Base-by-base conservation (phyloP, 345 rosid species). In the Lagerstroemia speciosa region DNA sequence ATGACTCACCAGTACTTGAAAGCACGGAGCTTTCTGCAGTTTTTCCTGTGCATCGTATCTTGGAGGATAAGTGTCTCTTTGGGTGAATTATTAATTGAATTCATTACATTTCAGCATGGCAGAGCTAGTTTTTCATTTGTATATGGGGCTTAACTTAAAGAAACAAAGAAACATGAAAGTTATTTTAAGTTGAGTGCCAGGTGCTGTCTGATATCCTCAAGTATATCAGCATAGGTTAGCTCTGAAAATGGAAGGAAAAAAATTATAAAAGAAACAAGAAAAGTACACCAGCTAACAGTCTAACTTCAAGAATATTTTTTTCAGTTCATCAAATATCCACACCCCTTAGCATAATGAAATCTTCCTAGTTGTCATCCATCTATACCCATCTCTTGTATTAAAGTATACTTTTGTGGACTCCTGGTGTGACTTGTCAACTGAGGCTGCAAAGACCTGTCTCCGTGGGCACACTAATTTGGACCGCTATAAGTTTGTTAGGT, bases 361-460 rank as follows among this genome's bases (percentile, higher is more conserved):
- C 34, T 29, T 58, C 63, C 33, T 58, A 58, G 34, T 27, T 58
- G 34, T 58, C 63, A 58, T 27, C 34, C 32, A 58, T 34, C 33
- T 27, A 7, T 30, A 58, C 12, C 60, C 34, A 58, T 58, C 63
- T 58, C 34, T 30, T 27, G 60, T 29, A 53, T 53, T n/a, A 58
- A n/a, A 27, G 34, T 58, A 58, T 58, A 30, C 0, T 31, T 7
- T 64, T n/a, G 67, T 64, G 67, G 67, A 64, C 46, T 31, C 63
- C 20, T 33, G 41, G 14, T 8, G 37, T 64, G 48, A 64, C 43
- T 64, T 64, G 43, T 34, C 67, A n/a, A 64, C 46, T 64, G 48
- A 64, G 43, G 15, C 46, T 64, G 27, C 63, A 55, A 24, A 55
- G n/a, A 62, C 38, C 65, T 30, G 26, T 33, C 66, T 34, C 24